Evolutionary conservation across 2,329 filamentous ascomycete genomes (phyloP).

Genomic region (Apiospora malaysiana): DNA sequence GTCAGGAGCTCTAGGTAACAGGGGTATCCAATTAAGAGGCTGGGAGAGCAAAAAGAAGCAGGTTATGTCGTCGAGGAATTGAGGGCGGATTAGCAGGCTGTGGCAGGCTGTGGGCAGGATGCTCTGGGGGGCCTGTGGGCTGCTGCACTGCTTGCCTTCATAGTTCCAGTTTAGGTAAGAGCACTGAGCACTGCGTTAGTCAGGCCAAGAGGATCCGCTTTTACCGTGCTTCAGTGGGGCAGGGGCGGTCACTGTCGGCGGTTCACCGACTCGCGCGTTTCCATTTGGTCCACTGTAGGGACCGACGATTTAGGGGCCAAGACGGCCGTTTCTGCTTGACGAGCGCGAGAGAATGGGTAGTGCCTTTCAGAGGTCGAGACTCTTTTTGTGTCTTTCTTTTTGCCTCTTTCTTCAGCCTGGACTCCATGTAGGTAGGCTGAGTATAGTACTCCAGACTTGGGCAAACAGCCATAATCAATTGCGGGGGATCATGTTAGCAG

Average conservation of each 20-base stretch:
- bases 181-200: no score
- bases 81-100: not conserved
- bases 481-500: not conserved
- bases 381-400: not conserved
- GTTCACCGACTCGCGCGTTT: slow-evolving; percentile 12
- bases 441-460: not conserved
- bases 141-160: not conserved
- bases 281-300: not conserved
- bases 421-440: no score
- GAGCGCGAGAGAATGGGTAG: no score
- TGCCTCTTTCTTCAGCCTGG: no score
- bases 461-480: not conserved
- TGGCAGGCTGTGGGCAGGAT: no score
- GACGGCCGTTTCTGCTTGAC: slow-evolving; percentile 10
- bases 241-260: not conserved
- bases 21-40: not conserved
- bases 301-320: not conserved
- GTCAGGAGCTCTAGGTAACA: not conserved
- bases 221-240: slow-evolving; percentile 9
- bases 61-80: not conserved
- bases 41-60: not conserved
- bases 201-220: not conserved
- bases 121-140: not conserved
- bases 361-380: not conserved
- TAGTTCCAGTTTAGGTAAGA: not conserved